Evolutionary conservation across 1,139 yeast genomes (phyloP).

Genomic region (Saccharomyces pastorianus): DNA sequence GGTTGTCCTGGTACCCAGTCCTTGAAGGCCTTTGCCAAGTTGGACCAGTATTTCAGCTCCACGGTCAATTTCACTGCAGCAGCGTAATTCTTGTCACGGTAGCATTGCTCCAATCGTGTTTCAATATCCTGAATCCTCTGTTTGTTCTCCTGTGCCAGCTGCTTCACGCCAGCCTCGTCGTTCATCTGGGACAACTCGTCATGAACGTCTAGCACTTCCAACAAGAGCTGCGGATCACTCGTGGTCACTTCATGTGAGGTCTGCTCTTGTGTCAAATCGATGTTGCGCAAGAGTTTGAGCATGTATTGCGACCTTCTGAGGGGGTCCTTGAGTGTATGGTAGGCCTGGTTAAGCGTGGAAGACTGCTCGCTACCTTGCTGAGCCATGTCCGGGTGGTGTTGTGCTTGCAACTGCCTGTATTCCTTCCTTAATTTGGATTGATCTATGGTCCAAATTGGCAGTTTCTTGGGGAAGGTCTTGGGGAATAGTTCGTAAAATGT

Average conservation of each 20-base stretch:
- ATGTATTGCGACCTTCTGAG: conserved; percentile 58
- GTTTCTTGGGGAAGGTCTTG: conserved; percentile 56
- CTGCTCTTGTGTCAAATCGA: conserved; percentile 40
- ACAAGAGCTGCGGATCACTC: conserved; percentile 52
- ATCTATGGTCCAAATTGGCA: conserved; percentile 59
- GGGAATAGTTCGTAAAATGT: conserved; percentile 62
- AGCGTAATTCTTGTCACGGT: conserved; percentile 33
- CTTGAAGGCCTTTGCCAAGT: conserved; percentile 61
- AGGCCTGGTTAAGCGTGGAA: conserved; percentile 64
- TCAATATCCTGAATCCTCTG: conserved; percentile 41
- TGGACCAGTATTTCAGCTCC: conserved; percentile 75
- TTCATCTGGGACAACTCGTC: conserved; percentile 63
- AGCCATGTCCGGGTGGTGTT: conserved; percentile 69
- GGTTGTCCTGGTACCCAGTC: conserved; percentile 74
- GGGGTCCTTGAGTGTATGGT: conserved; percentile 61
- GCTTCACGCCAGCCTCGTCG: conserved; percentile 48
- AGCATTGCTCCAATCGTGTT: conserved; percentile 30
- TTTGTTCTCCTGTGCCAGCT: conserved; percentile 48
- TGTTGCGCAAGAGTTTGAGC: conserved; percentile 36
- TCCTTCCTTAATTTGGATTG: conserved; percentile 55
- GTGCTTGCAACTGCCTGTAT: conserved; percentile 62
- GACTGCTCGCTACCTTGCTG: conserved; percentile 26
- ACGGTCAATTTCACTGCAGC: conserved; percentile 59
- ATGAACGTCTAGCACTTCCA: conserved; percentile 74
- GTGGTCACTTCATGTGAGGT: conserved; percentile 22